Evolutionary conservation across 1,139 yeast genomes (phyloP).

Genomic region (Blastobotrys raffinosifermentans): DNA sequence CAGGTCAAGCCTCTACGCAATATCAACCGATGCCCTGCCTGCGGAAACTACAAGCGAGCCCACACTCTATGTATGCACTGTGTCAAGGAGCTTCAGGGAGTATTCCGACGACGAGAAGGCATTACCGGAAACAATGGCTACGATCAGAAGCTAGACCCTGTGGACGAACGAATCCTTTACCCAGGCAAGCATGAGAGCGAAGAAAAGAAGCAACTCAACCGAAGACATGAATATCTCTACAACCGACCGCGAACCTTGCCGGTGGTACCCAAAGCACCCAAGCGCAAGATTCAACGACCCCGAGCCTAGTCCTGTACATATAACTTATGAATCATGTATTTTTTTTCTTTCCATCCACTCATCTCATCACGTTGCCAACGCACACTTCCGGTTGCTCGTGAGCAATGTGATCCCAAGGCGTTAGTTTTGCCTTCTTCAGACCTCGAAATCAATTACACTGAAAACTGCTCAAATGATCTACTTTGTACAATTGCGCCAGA

Average conservation of each 20-base stretch:
- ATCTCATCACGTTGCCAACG: too few relatives aligned
- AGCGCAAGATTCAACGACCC: slow-evolving; percentile 1
- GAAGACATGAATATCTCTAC: slow-evolving; percentile 61
- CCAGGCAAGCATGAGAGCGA: slow-evolving; percentile 66
- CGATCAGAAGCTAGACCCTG: slow-evolving; percentile 55
- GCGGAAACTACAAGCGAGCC: slow-evolving; percentile 87
- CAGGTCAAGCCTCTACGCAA: slow-evolving; percentile 71
- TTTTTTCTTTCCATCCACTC: too few relatives aligned
- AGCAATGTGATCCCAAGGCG: too few relatives aligned
- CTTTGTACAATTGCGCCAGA: too few relatives aligned
- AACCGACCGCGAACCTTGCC: slow-evolving; percentile 53
- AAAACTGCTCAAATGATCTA: too few relatives aligned
- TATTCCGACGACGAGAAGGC: slow-evolving; percentile 54
- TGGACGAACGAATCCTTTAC: slow-evolving; percentile 49
- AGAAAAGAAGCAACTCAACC: slow-evolving; percentile 43
- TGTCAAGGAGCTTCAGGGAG: slow-evolving; percentile 67
- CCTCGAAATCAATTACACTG: too few relatives aligned
- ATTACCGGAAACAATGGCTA: slow-evolving; percentile 15
- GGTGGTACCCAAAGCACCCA: slow-evolving; percentile 22
- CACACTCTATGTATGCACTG: slow-evolving; percentile 93
- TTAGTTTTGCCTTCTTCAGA: too few relatives aligned
- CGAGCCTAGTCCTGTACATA: too few relatives aligned
- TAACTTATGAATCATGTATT: too few relatives aligned
- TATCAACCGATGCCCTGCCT: slow-evolving; percentile 87
- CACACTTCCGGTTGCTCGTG: too few relatives aligned